Evolutionary conservation across 257 asterid genomes (phyloP).

Genomic region (Coffea eugenioides): DNA sequence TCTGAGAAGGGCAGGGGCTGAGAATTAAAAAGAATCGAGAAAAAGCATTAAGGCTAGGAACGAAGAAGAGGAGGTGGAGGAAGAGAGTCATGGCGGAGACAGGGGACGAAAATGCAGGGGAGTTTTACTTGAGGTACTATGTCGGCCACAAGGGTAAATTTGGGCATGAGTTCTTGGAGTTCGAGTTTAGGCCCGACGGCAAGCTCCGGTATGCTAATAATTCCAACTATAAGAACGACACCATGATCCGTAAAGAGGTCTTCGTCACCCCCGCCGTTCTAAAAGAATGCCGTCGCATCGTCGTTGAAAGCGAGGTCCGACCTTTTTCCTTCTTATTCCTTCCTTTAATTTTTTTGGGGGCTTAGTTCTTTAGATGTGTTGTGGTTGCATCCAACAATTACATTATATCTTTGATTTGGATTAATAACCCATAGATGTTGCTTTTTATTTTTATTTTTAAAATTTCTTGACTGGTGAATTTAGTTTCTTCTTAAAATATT

Average conservation of each 20-base stretch:
- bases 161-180: conserved; percentile 91
- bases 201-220: conserved; percentile 96
- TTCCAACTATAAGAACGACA: conserved; percentile 96
- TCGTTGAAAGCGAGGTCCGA: conserved; percentile 68
- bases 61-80: background rate
- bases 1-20: background rate
- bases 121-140: conserved; percentile 90
- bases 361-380: background rate
- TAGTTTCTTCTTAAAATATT: background rate
- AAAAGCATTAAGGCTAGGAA: background rate
- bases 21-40: background rate
- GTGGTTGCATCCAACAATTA: background rate
- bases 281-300: conserved; percentile 96
- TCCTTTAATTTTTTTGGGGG: background rate
- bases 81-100: conserved; percentile 43
- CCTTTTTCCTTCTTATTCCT: background rate
- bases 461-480: background rate
- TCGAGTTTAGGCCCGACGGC: conserved; percentile 93
- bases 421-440: background rate
- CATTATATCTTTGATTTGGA: background rate
- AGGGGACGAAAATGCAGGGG: conserved; percentile 40
- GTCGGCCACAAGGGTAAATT: conserved; percentile 96
- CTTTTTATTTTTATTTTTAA: background rate
- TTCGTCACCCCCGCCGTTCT: conserved; percentile 84
- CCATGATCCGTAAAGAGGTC: conserved; percentile 96